These are phyloP conservation scores for Ogataea parapolymorpha DNA, from an alignment of 805 yeast species.

Conservation along the genomic window DNA sequence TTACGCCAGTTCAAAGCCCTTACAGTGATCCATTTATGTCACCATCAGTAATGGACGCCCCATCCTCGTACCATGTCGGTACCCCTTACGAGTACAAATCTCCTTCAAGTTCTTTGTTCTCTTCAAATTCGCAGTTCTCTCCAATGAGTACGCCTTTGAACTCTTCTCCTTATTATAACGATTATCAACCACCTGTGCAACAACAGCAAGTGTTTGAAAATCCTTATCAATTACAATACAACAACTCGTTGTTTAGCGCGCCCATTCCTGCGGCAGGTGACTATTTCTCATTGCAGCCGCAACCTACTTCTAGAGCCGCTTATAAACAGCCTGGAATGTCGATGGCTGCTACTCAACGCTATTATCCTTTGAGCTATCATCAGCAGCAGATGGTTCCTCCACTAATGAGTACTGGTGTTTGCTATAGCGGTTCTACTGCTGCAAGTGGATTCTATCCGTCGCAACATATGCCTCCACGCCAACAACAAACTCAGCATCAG, in stretches of 20 bases:
- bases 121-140: conserved; percentile 23
- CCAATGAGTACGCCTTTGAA: conserved; percentile 23
- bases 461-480: conserved; percentile 10
- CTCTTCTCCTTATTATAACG: conserved; percentile 26
- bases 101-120: conserved; percentile 21
- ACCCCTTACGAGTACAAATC: conserved; percentile 18
- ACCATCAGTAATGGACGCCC: conserved; percentile 9
- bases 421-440: conserved; percentile 8
- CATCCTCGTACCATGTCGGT: conserved; percentile 4
- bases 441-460: conserved; percentile 2
- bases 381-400: conserved; percentile 17
- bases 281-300: conserved; percentile 18
- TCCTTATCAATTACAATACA: conserved; percentile 24
- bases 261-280: conserved; percentile 11
- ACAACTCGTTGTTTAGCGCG: conserved; percentile 13
- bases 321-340: conserved; percentile 11
- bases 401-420: conserved; percentile 17
- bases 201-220: conserved; percentile 25
- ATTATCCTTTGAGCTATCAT: conserved; percentile 18
- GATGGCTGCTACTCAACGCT: conserved; percentile 16
- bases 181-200: conserved; percentile 17
- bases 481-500: conserved; percentile 12
- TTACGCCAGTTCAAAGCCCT: conserved; percentile 8
- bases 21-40: conserved; percentile 10
- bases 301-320: conserved; percentile 11